Evolutionary conservation across 345 rosid genomes (phyloP).

Genomic region (Citropsis articulata): DNA sequence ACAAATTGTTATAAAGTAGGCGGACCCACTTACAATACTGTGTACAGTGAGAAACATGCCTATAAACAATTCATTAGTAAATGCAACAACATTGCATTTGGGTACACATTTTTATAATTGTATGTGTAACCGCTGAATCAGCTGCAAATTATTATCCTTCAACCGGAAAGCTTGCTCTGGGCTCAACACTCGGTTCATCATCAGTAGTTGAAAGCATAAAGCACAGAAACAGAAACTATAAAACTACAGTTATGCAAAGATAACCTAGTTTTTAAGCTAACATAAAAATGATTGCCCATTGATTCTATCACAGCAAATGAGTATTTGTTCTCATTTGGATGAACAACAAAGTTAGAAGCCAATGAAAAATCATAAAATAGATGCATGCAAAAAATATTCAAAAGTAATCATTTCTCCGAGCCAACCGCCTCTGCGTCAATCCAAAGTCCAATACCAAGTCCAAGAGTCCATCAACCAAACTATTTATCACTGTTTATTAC

Average conservation of each 20-base stretch:
- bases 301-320: background rate
- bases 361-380: background rate
- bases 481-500: background rate
- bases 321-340: background rate
- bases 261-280: background rate
- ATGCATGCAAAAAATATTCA: background rate
- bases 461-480: background rate
- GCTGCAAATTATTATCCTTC: background rate
- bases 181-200: background rate
- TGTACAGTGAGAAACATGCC: background rate
- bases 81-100: background rate
- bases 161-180: background rate
- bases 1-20: too few species aligned
- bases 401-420: background rate
- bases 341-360: background rate
- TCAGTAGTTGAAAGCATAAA: background rate
- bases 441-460: background rate
- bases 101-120: background rate
- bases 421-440: background rate
- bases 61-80: background rate
- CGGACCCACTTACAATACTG: background rate
- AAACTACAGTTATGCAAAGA: background rate
- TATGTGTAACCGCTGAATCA: background rate
- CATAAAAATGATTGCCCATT: background rate
- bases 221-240: background rate